Evolutionary conservation across 345 rosid species (phyloP).

Genomic region (Xanthoceras sorbifolium): DNA sequence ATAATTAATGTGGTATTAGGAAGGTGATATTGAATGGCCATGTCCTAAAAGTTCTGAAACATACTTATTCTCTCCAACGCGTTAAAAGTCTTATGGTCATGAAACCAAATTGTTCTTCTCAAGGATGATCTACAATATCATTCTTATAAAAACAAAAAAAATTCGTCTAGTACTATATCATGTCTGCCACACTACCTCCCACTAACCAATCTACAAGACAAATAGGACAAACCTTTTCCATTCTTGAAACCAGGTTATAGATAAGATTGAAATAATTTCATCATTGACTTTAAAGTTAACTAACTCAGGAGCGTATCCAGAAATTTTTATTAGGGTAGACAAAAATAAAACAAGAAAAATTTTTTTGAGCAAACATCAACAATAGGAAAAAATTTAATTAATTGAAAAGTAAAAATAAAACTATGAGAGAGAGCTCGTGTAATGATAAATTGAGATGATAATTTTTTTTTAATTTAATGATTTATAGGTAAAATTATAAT

Average conservation of each 20-base stretch:
- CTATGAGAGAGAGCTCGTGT: no score
- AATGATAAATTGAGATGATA: no score
- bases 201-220: background rate
- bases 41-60: background rate
- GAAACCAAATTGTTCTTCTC: slow-evolving; percentile 13
- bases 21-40: background rate
- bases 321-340: no score
- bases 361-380: no score
- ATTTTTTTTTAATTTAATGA: no score
- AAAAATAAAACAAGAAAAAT: no score
- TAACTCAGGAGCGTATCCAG: no score
- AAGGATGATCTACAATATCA: background rate
- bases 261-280: background rate
- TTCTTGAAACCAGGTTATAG: background rate
- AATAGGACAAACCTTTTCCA: slow-evolving; percentile 5
- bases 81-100: background rate
- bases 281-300: background rate
- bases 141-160: no score
- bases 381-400: no score
- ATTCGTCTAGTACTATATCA: background rate
- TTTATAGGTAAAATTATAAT: no score
- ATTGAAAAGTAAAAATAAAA: no score
- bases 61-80: background rate
- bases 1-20: no score
- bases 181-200: slow-evolving; percentile 6